A percentile compares a stretch with the other conserved stretches of the same genome.
Evolutionary conservation across 2,329 filamentous ascomycete species (phyloP).

Genomic region (Trichoderma aggressivum): DNA sequence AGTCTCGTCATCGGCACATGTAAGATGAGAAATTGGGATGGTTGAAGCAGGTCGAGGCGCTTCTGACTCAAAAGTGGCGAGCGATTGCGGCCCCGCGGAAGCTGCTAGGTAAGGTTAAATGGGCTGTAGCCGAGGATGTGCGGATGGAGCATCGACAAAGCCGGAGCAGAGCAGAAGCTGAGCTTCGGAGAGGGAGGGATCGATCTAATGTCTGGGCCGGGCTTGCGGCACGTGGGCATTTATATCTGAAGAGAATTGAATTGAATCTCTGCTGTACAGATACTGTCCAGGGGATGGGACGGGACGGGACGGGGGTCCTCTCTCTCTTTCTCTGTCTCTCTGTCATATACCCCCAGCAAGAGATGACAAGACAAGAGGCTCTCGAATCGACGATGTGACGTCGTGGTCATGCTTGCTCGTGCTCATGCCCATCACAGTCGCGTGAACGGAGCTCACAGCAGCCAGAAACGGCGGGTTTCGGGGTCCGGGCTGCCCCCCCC

Average conservation of each 20-base stretch:
- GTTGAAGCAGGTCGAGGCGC: neutral
- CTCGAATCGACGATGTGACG: neutral
- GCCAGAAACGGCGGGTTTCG: neutral
- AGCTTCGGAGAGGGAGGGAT: too few relatives aligned
- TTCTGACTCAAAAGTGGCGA: slow-evolving; percentile 24
- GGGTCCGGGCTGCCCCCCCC: neutral
- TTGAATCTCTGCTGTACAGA: too few relatives aligned
- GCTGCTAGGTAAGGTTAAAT: slow-evolving; percentile 19
- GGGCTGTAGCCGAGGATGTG: slow-evolving; percentile 19
- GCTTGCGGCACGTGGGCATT: neutral
- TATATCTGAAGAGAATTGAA: neutral
- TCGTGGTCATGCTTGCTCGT: neutral
- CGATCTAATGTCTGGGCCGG: too few relatives aligned
- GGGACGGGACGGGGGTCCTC: too few relatives aligned
- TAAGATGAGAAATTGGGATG: neutral
- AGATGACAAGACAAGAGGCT: neutral
- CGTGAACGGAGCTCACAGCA: neutral
- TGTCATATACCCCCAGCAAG: too few relatives aligned
- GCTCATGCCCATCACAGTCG: neutral
- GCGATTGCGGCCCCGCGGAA: slow-evolving; percentile 24
- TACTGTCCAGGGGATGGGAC: too few relatives aligned
- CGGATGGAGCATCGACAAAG: neutral
- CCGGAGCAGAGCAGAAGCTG: neutral
- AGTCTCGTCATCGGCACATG: neutral
- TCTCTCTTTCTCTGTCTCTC: too few relatives aligned